Percentiles rank a stretch among this genome's conserved stretches.
phyloP scores from a whole-genome alignment of 768 basidiomycete genomes.

The Cantharellus anzutake region DNA sequence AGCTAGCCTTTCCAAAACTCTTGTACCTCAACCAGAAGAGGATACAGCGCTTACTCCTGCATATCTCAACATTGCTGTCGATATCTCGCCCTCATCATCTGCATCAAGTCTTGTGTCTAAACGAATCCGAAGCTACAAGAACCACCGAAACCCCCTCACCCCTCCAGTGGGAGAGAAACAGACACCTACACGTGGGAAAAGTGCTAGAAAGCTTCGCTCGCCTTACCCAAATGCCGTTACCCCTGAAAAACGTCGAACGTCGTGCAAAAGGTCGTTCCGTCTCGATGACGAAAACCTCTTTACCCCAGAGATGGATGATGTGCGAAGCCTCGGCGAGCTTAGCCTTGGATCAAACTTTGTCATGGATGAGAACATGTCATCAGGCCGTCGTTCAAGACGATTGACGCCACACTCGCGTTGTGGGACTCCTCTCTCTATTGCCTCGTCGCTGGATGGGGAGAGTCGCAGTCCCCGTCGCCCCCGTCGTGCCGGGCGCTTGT shows the following conservation, averaged over 20 bases:
- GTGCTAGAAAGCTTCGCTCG: no score
- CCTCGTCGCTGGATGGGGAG: background rate
- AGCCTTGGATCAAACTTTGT: no score
- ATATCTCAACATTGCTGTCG: background rate
- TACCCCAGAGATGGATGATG: no score
- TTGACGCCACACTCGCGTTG: background rate
- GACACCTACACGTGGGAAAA: no score
- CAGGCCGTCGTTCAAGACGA: background rate
- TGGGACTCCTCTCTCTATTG: background rate
- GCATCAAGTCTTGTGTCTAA: background rate
- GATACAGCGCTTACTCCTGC: background rate
- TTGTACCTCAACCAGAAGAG: background rate
- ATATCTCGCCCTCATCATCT: background rate
- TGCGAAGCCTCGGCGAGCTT: no score
- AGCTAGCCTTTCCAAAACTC: background rate
- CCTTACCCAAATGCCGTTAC: no score
- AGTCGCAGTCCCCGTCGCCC: background rate
- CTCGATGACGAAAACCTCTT: no score
- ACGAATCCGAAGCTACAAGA: background rate
- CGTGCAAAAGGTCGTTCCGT: no score
- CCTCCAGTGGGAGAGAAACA: no score
- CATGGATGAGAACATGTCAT: background rate
- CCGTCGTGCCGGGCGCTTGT: background rate
- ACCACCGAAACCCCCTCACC: background rate
- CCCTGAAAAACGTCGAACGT: no score